Conservation (phyloP, 257 asterid genomes). For the Orobanche coerulescens region DNA sequence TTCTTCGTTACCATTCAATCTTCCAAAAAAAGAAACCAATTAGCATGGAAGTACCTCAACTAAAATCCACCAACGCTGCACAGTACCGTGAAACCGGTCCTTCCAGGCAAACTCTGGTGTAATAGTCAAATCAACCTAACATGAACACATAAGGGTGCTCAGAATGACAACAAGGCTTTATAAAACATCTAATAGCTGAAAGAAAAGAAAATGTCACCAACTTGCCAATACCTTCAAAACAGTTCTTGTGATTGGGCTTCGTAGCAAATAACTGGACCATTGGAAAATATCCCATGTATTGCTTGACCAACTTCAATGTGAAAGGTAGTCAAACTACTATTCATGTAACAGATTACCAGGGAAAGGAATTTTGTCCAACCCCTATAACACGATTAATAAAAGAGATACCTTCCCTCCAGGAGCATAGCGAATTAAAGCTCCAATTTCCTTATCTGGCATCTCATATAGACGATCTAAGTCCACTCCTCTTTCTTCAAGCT, state of each 20-base stretch:
- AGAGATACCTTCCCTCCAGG: constrained; percentile 89
- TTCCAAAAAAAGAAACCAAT: constrained; percentile 12
- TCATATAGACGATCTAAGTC: constrained; percentile 82
- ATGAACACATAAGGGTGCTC: constrained; percentile 18
- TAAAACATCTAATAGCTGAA: constrained; percentile 18
- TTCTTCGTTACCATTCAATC: too few species aligned
- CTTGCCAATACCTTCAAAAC: constrained; percentile 74
- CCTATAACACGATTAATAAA: constrained; percentile 18
- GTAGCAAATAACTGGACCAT: constrained; percentile 77
- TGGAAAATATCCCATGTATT: constrained; percentile 77
- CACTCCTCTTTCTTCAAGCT: constrained; percentile 80
- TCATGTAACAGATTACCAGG: constrained; percentile 4
- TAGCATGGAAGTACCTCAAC: constrained; percentile 66
- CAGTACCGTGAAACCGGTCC: constrained; percentile 94
- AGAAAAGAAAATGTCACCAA: constrained; percentile 19
- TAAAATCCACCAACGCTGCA: constrained; percentile 91
- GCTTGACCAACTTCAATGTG: constrained; percentile 65
- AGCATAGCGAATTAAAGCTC: constrained; percentile 87
- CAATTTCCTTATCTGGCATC: constrained; percentile 86
- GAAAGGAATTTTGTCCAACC: constrained; percentile 1
- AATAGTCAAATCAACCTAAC: constrained; percentile 78
- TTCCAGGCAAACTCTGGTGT: constrained; percentile 85
- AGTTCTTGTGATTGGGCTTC: constrained; percentile 95
- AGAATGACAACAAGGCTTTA: constrained; percentile 9
- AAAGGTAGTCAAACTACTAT: constrained; percentile 24